Conservation (phyloP, 176 grass and related monocot species). For the Thalia dealbata region DNA sequence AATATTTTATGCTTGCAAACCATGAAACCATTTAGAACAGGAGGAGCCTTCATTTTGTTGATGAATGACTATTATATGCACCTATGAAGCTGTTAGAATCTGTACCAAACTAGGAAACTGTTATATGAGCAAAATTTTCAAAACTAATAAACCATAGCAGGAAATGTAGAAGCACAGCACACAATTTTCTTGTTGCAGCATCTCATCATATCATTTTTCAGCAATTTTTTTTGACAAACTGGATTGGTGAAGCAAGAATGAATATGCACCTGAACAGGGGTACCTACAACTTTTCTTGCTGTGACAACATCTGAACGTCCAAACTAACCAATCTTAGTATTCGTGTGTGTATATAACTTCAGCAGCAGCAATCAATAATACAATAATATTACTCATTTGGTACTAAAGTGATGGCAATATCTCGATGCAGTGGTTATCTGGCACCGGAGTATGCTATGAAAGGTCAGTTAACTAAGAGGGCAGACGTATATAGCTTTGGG, state of each 20-base stretch:
- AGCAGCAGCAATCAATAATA: neutral
- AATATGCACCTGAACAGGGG: neutral
- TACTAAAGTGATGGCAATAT: neutral
- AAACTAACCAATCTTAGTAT: neutral
- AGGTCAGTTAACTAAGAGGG: conserved; percentile 10
- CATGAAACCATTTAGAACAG: no score
- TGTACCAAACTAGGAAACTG: no score
- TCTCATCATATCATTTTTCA: neutral
- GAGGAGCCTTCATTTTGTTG: no score
- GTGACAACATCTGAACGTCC: neutral
- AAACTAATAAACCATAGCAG: neutral
- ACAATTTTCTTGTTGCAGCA: conserved; percentile 4
- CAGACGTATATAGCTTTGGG: conserved; percentile 10
- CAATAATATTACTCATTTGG: neutral
- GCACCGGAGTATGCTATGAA: conserved; percentile 14
- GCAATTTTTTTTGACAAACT: neutral
- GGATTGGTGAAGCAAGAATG: neutral
- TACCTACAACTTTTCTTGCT: neutral
- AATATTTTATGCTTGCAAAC: no score
- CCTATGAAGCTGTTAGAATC: no score
- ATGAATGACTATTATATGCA: no score
- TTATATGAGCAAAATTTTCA: no score
- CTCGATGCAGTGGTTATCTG: conserved; percentile 12
- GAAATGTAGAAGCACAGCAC: neutral
- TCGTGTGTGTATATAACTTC: neutral